Evolutionary conservation across 345 rosid genomes (phyloP).

Genomic region (Populus deltoides): DNA sequence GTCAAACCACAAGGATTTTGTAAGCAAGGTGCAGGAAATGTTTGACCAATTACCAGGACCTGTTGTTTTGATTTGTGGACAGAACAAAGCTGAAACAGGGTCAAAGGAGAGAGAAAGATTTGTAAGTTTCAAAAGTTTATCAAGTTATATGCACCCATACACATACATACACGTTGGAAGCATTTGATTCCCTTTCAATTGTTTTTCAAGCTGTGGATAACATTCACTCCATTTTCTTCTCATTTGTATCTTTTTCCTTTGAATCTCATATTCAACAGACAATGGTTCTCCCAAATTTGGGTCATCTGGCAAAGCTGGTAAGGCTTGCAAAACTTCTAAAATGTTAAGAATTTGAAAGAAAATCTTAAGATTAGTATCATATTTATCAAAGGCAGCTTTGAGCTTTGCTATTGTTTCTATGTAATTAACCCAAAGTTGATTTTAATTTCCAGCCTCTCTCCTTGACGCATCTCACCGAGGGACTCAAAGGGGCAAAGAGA

Average conservation of each 20-base stretch:
- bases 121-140: conserved; percentile 54
- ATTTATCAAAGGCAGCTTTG: neutral
- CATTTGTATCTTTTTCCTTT: conserved; percentile 10
- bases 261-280: conserved; percentile 48
- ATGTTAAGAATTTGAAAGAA: neutral
- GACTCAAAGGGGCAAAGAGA: conserved; percentile 55
- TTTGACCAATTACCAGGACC: conserved; percentile 79
- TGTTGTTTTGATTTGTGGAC: conserved; percentile 86
- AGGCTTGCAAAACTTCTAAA: conserved; percentile 21
- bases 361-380: neutral
- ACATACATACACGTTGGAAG: neutral
- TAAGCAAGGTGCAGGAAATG: conserved; percentile 65
- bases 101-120: conserved; percentile 80
- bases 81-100: conserved; percentile 69
- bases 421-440: conserved; percentile 12
- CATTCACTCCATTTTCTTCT: neutral
- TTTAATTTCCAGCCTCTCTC: conserved; percentile 70
- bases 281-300: conserved; percentile 88
- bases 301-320: conserved; percentile 89
- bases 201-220: neutral
- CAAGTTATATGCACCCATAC: conserved; percentile 1
- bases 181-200: neutral
- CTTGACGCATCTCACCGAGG: conserved; percentile 83
- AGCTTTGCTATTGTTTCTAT: neutral
- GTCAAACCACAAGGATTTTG: conserved; percentile 66